Evolutionary conservation across 164 flowering plant genomes (phyloP), one percentile per base, ranked within the genome.

Genomic region (Macadamia tetraphylla): DNA sequence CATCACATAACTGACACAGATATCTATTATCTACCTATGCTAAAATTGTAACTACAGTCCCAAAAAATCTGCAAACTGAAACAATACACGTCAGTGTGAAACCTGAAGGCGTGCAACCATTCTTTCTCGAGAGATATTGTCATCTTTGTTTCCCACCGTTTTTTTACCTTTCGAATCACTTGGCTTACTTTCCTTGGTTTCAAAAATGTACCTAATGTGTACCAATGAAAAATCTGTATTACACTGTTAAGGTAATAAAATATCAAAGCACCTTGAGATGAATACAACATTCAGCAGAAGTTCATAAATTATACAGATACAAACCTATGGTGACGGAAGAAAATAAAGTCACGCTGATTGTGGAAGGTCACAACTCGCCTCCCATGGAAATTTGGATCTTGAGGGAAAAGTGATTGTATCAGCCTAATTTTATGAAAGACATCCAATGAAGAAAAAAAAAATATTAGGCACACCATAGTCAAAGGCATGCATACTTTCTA

Each of bases 331-430:
- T 94, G 97, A 59, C 96, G 85, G 74, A 94, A 94, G 81, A 91
- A 90, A 75, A 94, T 88, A 65, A 87, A 91, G 71, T 94, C 98
- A 23, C 97, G 84, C 77, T 94, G 96, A 70, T 91, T 94, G 79
- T 94, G 98, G 69, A 94, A 94, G 32, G 97, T 94, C 51, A 90
- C 96, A 73, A 94, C 96, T 76, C 96, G 74, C 35, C 97, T 87
- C 63, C 96, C 97, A 53, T 84, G 87, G 49, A 94, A 94, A 59
- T 91, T 78, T 15, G 96, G 96, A 65, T 79, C 84, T 85, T 90
- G 96, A 6, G 95, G 92, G 71, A 94, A 94, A 66, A 91, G 83
- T 62, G 98, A 82, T 64, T 87, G 96, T 69, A 90, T 85, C 70
- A 90, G 11, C 80, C 98, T 94, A 68, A 57, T 51, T 35, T 35